phyloP scores from a whole-genome alignment of 2,329 filamentous ascomycete species.

The Cladosporium sp. region DNA sequence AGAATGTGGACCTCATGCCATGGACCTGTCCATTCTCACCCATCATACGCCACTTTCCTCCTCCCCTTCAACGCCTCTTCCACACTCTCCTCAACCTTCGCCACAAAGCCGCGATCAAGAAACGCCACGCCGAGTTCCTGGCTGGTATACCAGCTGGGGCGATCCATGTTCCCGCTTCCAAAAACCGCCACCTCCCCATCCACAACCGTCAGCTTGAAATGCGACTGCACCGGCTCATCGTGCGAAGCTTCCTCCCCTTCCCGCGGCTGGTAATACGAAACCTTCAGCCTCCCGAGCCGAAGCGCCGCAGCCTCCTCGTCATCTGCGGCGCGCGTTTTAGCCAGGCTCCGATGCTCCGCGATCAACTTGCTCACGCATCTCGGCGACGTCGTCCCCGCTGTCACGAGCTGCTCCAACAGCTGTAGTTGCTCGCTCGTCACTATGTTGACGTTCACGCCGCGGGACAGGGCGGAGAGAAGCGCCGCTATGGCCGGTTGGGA shows the following conservation, averaged over 20 bases:
- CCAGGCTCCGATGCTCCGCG: conserved; percentile 44
- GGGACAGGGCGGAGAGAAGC: conserved; percentile 55
- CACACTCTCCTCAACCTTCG: conserved; percentile 15
- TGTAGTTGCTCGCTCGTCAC: conserved; percentile 32
- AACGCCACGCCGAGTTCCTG: conserved; percentile 71
- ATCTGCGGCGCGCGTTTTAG: conserved; percentile 20
- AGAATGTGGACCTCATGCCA: background rate
- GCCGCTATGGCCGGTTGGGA: conserved; percentile 58
- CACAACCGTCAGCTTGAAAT: conserved; percentile 72
- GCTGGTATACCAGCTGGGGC: conserved; percentile 81
- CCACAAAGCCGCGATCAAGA: conserved; percentile 39
- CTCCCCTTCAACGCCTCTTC: conserved; percentile 18
- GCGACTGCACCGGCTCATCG: conserved; percentile 61
- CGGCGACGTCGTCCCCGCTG: conserved; percentile 68
- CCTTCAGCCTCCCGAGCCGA: conserved; percentile 47
- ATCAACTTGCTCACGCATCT: conserved; percentile 58
- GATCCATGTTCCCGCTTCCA: conserved; percentile 78
- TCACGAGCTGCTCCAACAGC: conserved; percentile 72
- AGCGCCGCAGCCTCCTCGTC: conserved; percentile 42
- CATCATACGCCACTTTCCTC: conserved; percentile 4
- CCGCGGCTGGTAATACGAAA: conserved; percentile 53
- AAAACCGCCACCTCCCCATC: conserved; percentile 64
- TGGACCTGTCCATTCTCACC: background rate
- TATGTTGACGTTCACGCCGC: conserved; percentile 61
- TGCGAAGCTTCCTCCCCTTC: conserved; percentile 20